Evolutionary conservation across 2,329 filamentous ascomycete genomes (phyloP).

Genomic region (Corynespora cassiicola): DNA sequence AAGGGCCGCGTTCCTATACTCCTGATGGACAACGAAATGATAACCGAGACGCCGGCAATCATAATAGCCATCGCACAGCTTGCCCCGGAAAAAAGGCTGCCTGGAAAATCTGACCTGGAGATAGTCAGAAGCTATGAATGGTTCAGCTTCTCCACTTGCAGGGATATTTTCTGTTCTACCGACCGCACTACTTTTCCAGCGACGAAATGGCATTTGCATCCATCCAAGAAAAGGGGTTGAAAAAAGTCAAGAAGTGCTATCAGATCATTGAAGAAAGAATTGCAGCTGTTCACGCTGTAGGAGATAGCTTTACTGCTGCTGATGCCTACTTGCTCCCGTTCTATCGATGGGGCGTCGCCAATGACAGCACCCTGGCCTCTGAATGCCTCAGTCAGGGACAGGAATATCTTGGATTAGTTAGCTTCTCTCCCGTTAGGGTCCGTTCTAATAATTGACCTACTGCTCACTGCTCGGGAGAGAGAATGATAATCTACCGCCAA

Average conservation of each 20-base stretch:
- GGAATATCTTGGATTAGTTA: too few relatives aligned
- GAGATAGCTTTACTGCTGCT: slow-evolving; percentile 19
- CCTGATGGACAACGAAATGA: slow-evolving; percentile 19
- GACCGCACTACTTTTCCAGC: too few relatives aligned
- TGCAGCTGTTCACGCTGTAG: slow-evolving; percentile 22
- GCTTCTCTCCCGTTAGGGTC: too few relatives aligned
- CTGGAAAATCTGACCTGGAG: slow-evolving; percentile 20
- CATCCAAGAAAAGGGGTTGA: slow-evolving; percentile 11
- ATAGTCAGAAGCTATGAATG: slow-evolving; percentile 26
- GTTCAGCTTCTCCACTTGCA: too few relatives aligned
- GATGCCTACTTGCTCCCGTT: slow-evolving; percentile 30
- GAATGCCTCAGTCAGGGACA: too few relatives aligned
- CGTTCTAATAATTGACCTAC: too few relatives aligned
- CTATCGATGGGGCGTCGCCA: slow-evolving; percentile 31
- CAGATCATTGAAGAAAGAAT: slow-evolving; percentile 18
- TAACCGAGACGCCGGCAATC: slow-evolving; percentile 28
- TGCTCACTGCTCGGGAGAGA: too few relatives aligned
- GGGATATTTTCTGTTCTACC: too few relatives aligned
- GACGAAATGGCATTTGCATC: too few relatives aligned
- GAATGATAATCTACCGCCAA: too few relatives aligned
- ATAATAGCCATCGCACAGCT: slow-evolving; percentile 21
- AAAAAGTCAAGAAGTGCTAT: slow-evolving; percentile 13
- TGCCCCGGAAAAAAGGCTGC: slow-evolving; percentile 17
- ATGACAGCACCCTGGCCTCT: too few relatives aligned
- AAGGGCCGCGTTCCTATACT: slow-evolving; percentile 29